These are phyloP conservation scores for Tephrocybe sp. DNA, from an alignment of 768 basidiomycete species.

Conservation along the genomic window DNA sequence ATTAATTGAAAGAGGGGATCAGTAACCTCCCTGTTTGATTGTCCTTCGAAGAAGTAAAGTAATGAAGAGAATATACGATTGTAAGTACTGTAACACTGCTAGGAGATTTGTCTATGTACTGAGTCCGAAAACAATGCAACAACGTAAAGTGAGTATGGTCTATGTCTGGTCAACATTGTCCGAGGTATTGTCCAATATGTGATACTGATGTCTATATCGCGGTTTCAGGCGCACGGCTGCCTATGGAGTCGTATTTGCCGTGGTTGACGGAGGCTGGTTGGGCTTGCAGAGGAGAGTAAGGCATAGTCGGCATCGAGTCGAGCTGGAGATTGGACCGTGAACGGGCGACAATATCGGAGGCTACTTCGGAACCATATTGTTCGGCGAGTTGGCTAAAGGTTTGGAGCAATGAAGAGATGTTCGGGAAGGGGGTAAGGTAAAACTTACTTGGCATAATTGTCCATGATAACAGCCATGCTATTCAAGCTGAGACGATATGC, in stretches of 20 bases:
- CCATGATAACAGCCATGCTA: conserved; percentile 83
- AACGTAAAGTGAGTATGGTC: not conserved
- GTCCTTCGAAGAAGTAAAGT: too few species aligned
- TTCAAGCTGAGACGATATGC: conserved; percentile 73
- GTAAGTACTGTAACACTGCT: not conserved
- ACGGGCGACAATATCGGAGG: conserved; percentile 55
- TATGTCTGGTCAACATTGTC: conserved; percentile 4
- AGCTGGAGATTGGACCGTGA: conserved; percentile 55
- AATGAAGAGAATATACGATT: too few species aligned
- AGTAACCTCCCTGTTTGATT: too few species aligned
- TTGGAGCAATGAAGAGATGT: not conserved
- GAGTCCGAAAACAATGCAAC: conserved; percentile 1
- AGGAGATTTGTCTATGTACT: not conserved
- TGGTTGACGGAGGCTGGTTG: conserved; percentile 11
- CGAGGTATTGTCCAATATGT: not conserved
- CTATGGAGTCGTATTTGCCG: conserved; percentile 23
- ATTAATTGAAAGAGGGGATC: too few species aligned
- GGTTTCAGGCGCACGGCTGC: conserved; percentile 20
- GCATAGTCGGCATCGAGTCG: conserved; percentile 28
- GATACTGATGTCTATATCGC: conserved; percentile 7
- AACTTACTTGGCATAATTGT: conserved; percentile 74
- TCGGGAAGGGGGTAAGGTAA: not conserved
- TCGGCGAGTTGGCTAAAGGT: conserved; percentile 64
- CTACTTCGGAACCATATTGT: conserved; percentile 67
- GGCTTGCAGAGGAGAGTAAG: conserved; percentile 16